A percentile compares a stretch with the other conserved stretches of the same genome.
Evolutionary conservation across 257 asterid species (phyloP).

Genomic region (Petunia axillaris): DNA sequence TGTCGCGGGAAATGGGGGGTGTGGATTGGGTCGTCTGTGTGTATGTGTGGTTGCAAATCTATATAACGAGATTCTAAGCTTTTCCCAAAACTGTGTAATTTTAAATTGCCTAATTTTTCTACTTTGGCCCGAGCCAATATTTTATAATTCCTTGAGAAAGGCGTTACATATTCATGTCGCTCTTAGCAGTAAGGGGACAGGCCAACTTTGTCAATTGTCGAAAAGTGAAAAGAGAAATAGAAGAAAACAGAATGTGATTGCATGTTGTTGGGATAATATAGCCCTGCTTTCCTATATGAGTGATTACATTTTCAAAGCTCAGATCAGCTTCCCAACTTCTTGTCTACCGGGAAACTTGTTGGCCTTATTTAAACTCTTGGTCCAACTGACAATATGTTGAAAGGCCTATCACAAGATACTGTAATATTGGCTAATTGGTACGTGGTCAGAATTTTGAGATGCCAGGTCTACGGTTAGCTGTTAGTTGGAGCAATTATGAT

Average conservation of each 20-base stretch:
- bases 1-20: background rate
- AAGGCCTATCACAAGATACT: background rate
- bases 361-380: background rate
- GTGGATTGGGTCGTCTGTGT: background rate
- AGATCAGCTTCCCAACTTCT: constrained; percentile 19
- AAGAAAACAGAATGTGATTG: background rate
- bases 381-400: background rate
- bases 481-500: background rate
- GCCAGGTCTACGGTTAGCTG: background rate
- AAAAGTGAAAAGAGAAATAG: background rate
- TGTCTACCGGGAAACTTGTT: background rate
- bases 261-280: background rate
- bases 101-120: background rate
- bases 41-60: background rate
- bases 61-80: background rate
- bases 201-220: background rate
- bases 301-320: background rate
- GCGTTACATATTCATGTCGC: background rate
- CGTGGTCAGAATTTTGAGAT: background rate
- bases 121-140: background rate
- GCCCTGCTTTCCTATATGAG: background rate
- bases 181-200: background rate
- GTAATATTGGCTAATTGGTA: constrained; percentile 12
- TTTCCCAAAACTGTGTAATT: background rate
- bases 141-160: background rate